These are phyloP conservation scores for Talaromyces verruculosus DNA, from an alignment of 2,329 filamentous ascomycete species.

Conservation along the genomic window DNA sequence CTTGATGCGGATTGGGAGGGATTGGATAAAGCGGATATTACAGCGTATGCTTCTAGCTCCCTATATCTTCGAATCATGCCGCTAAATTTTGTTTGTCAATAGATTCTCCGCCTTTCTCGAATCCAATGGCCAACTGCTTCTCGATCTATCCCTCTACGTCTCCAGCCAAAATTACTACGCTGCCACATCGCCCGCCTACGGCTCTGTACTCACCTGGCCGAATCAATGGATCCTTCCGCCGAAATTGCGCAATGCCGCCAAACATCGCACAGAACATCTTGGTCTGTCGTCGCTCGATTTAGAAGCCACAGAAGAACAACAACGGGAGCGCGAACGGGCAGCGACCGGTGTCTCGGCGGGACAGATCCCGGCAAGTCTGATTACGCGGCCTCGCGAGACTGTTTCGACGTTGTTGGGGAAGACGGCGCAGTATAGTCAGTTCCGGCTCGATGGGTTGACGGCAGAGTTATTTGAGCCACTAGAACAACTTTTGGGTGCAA, in stretches of 20 bases:
- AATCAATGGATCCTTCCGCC: conserved; percentile 84
- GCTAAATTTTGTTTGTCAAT: too few species aligned
- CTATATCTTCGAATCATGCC: too few species aligned
- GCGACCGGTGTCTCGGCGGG: conserved; percentile 38
- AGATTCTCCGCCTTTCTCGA: conserved; percentile 65
- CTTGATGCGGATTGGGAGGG: conserved; percentile 47
- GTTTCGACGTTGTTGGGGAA: conserved; percentile 62
- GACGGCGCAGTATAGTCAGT: conserved; percentile 69
- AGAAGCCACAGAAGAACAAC: conserved; percentile 49
- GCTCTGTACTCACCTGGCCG: conserved; percentile 76
- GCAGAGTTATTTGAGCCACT: conserved; percentile 71
- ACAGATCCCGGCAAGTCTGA: conserved; percentile 51
- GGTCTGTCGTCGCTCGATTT: conserved; percentile 68
- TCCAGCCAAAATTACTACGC: conserved; percentile 83
- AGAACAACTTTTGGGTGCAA: conserved; percentile 59
- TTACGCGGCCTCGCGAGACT: conserved; percentile 57
- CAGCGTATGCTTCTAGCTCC: conserved; percentile 41
- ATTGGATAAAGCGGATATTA: conserved; percentile 49
- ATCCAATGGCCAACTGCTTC: conserved; percentile 70
- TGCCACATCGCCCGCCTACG: conserved; percentile 77
- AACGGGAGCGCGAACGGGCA: conserved; percentile 40
- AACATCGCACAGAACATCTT: conserved; percentile 67
- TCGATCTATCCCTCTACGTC: conserved; percentile 86
- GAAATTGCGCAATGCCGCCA: conserved; percentile 67
- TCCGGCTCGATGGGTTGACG: conserved; percentile 72